A percentile compares a stretch with the other conserved stretches of the same genome.
These are phyloP conservation scores for Neurospora intermedia DNA, from an alignment of 495 filamentous ascomycete species.

Conservation along the genomic window DNA sequence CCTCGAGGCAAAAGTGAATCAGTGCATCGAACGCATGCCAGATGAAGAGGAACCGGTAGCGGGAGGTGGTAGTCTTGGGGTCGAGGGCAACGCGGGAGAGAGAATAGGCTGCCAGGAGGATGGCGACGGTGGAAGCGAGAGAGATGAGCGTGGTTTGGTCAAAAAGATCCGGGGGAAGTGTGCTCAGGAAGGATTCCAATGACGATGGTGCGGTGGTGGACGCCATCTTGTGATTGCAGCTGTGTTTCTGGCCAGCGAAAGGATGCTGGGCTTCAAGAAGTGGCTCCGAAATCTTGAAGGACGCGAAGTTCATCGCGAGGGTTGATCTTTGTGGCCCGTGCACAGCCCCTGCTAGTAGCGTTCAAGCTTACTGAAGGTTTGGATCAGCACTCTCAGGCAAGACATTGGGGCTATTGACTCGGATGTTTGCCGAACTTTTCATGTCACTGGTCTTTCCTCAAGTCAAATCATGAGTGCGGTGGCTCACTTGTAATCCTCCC, in stretches of 20 bases:
- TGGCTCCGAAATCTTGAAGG: not conserved
- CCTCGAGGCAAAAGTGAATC: conserved; percentile 82
- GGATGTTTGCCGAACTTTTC: not conserved
- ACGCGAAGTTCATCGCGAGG: not conserved
- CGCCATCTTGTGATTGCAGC: conserved; percentile 6
- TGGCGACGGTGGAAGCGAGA: conserved; percentile 36
- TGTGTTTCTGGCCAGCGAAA: not conserved
- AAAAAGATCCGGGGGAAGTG: conserved; percentile 35
- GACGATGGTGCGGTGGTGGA: conserved; percentile 7
- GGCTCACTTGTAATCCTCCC: not conserved
- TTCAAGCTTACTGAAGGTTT: too few relatives aligned
- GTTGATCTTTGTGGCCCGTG: not conserved
- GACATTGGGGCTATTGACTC: not conserved
- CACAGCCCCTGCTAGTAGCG: not conserved
- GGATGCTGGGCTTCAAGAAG: not conserved
- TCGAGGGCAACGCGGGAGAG: conserved; percentile 35
- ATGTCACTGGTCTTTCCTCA: not conserved
- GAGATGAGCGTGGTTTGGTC: conserved; percentile 44
- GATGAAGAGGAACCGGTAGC: conserved; percentile 67
- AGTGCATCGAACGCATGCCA: conserved; percentile 93
- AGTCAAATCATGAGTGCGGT: not conserved
- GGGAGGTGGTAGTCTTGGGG: conserved; percentile 15
- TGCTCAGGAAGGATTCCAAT: not conserved
- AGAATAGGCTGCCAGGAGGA: conserved; percentile 35
- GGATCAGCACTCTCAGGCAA: not conserved